Evolutionary conservation across 2,329 filamentous ascomycete genomes (phyloP).

Genomic region (Ilyonectria destructans): DNA sequence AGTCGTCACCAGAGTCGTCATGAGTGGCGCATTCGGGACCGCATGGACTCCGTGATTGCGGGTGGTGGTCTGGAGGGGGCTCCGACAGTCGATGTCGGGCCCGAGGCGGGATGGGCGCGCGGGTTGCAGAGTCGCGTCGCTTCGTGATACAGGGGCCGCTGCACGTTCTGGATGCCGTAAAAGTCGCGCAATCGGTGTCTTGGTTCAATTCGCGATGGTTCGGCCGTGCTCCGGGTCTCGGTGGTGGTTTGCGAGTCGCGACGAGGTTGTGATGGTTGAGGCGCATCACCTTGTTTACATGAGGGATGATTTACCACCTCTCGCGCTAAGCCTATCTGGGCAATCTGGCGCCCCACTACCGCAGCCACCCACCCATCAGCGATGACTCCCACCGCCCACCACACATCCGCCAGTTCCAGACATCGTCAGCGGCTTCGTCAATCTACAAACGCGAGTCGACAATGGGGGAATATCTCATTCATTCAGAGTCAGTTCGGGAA

Average conservation of each 20-base stretch:
- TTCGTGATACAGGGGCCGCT: conserved; percentile 32
- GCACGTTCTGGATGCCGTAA: conserved; percentile 3
- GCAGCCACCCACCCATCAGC: conserved; percentile 5
- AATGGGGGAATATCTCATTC: neutral
- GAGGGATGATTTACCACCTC: conserved; percentile 44
- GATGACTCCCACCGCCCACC: neutral
- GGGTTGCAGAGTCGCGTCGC: conserved; percentile 39
- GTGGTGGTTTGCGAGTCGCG: conserved; percentile 47
- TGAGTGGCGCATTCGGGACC: conserved; percentile 67
- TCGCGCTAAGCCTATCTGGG: conserved; percentile 40
- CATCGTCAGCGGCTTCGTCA: conserved; percentile 18
- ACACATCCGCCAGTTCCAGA: conserved; percentile 3
- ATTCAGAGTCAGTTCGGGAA: conserved; percentile 2
- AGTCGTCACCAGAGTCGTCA: conserved; percentile 79
- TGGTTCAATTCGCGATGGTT: conserved; percentile 38
- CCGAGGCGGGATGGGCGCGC: conserved; percentile 38
- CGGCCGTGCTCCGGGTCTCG: conserved; percentile 31
- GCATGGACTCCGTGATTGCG: conserved; percentile 44
- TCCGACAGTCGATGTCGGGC: conserved; percentile 34
- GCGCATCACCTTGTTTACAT: conserved; percentile 53
- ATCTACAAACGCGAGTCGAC: neutral
- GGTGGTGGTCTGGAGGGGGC: conserved; percentile 37
- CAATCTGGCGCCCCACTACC: conserved; percentile 35
- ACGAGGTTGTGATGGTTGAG: conserved; percentile 46
- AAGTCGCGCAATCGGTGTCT: conserved; percentile 3